Conservation (phyloP, 2,329 filamentous ascomycete genomes). For the Pyricularia grisea region DNA sequence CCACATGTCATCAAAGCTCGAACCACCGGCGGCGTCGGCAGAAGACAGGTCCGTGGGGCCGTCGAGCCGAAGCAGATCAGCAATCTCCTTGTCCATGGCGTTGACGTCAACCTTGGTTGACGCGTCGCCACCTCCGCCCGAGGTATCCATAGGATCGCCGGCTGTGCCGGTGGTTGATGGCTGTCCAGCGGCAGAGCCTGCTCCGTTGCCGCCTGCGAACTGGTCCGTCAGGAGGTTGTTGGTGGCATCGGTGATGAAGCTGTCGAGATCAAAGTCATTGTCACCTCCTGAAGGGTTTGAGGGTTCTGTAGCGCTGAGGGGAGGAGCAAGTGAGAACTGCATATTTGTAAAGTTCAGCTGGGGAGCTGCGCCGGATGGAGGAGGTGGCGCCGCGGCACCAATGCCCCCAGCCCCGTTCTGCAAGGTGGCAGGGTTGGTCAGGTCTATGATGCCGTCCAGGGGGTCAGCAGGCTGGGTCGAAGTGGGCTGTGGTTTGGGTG, state of each 20-base stretch:
- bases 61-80: constrained; percentile 38
- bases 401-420: constrained; percentile 3
- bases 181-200: not conserved
- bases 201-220: constrained; percentile 1
- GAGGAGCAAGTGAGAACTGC: constrained; percentile 41
- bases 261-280: constrained; percentile 34
- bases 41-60: constrained; percentile 11
- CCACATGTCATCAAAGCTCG: constrained; percentile 40
- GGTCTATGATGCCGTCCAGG: constrained; percentile 9
- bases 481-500: constrained; percentile 1
- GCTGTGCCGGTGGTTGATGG: not conserved
- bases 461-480: constrained; percentile 12
- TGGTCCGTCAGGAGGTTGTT: constrained; percentile 14
- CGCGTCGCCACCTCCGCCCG: not conserved
- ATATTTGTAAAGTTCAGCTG: constrained; percentile 46
- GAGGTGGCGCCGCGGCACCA: constrained; percentile 7
- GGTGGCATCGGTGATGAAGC: constrained; percentile 25
- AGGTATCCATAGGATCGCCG: not conserved
- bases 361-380: constrained; percentile 12
- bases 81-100: constrained; percentile 23
- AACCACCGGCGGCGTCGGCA: constrained; percentile 21
- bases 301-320: constrained; percentile 8
- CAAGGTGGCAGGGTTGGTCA: constrained; percentile 6
- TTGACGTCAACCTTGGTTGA: constrained; percentile 4
- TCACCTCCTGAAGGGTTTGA: constrained; percentile 13